Conservation (phyloP, 495 filamentous ascomycete species). For the Aspergillus incahuasiensis region DNA sequence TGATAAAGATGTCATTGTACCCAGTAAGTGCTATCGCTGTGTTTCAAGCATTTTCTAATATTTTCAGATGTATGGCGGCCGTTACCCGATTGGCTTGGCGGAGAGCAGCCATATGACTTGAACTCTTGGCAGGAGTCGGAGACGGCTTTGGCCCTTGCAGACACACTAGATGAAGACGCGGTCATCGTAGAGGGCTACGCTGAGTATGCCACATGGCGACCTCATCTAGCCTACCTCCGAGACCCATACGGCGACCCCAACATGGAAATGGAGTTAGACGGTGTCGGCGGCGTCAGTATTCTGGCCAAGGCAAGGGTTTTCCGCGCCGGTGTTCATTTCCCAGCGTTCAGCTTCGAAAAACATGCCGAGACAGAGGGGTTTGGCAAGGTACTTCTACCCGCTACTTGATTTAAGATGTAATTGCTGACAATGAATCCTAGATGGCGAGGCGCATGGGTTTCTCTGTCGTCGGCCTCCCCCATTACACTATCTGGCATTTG, state of each 20-base stretch:
- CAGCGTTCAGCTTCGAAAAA: constrained; percentile 97
- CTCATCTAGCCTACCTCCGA: constrained; percentile 93
- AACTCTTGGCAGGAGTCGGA: constrained; percentile 99
- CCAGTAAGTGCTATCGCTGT: constrained; percentile 65
- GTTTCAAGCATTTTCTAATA: constrained; percentile 1
- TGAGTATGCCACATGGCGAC: constrained; percentile 98
- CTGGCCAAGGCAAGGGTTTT: constrained; percentile 95
- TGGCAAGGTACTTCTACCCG: constrained; percentile 68
- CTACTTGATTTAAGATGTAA: neutral
- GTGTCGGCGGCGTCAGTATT: constrained; percentile 95
- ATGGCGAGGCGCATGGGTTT: constrained; percentile 96
- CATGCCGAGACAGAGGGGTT: constrained; percentile 99
- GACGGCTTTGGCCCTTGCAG: constrained; percentile 87
- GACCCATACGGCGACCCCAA: constrained; percentile 98
- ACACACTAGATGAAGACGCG: constrained; percentile 94
- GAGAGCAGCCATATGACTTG: constrained; percentile 97
- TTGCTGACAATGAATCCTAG: constrained; percentile 38
- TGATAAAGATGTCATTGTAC: constrained; percentile 98
- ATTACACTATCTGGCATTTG: constrained; percentile 99
- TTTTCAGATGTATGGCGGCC: constrained; percentile 92
- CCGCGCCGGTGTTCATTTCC: constrained; percentile 92
- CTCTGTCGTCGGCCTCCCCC: constrained; percentile 93
- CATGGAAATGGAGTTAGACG: constrained; percentile 99
- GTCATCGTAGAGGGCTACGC: constrained; percentile 99
- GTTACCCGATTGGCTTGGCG: constrained; percentile 96